Evolutionary conservation across 106 monocot species (phyloP), one percentile per base, ranked within the genome.

Genomic region (Phalaenopsis aphrodite): DNA sequence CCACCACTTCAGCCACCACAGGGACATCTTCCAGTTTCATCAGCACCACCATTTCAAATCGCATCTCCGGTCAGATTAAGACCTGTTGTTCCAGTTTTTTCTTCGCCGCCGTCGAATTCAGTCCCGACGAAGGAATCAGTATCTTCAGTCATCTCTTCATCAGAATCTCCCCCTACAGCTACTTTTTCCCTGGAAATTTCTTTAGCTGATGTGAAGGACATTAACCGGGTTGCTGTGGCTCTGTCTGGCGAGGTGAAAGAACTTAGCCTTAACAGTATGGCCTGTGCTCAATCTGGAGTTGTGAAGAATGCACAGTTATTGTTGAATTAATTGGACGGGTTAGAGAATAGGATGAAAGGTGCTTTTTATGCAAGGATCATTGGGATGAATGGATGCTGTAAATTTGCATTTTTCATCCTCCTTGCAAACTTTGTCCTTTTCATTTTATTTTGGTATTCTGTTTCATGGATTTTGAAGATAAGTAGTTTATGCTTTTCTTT

Each of bases 1-100:
- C 95, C 99, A 1, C 93, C 74, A 5, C 43, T 21, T 41, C 71
- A 10, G 15, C 71, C 11, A 1, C 71, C 64, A 24, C 61, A 48
- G 48, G 48, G 48, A 48, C 48, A 48, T 48, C 48, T 48, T 48
- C 8, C 48, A 8, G 48, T 48, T 48, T 52, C 52, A 52, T 12
- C 12, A 14, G 52, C 52, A 52, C 52, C 48, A 48, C 48, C 52
- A 12, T 52, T 52, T 52, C 14, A 52, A 52, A 52, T 12, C 14
- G 52, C 52, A 52, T 52, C 52, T 15, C 52, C 61, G 8, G 61
- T 61, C 21, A 61, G 21, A 7, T 5, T 61, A 61, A 61, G 61
- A 61, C 18, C 61, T 5, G 61, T 21, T n/a, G n/a, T 61, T n/a
- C 61, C 61, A 5, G 61, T 61, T 61, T 61, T 61, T 21, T 1